These are phyloP conservation scores for Tephrocybe sp. DNA, from an alignment of 768 basidiomycete species.

Conservation along the genomic window DNA sequence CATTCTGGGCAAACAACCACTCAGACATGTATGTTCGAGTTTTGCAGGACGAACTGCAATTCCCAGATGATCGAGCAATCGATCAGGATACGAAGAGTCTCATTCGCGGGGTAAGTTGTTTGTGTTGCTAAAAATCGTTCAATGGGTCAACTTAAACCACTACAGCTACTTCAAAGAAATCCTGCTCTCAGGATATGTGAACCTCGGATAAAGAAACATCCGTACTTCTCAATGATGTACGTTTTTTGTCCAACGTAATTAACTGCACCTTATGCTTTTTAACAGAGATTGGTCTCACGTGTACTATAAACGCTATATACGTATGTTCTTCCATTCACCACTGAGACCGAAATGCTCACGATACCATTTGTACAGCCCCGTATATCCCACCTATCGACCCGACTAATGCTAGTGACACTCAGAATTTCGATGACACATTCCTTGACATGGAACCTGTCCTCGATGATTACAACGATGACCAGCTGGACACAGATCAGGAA, in stretches of 20 bases:
- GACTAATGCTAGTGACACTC: constrained; percentile 90
- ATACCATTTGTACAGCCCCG: constrained; percentile 52
- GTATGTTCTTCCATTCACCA: constrained; percentile 41
- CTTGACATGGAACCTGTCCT: constrained; percentile 93
- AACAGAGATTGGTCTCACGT: constrained; percentile 90
- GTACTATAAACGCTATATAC: constrained; percentile 92
- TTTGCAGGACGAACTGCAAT: constrained; percentile 83
- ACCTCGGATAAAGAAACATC: constrained; percentile 90
- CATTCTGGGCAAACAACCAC: constrained; percentile 91
- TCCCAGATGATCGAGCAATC: constrained; percentile 88
- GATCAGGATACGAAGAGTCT: constrained; percentile 95
- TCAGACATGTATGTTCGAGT: constrained; percentile 95
- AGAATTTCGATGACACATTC: constrained; percentile 97
- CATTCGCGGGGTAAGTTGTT: constrained; percentile 81
- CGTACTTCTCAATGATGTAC: constrained; percentile 93
- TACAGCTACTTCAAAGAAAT: constrained; percentile 87
- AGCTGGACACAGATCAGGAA: constrained; percentile 68
- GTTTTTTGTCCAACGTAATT: constrained; percentile 24
- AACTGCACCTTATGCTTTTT: constrained; percentile 12
- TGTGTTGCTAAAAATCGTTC: constrained; percentile 2
- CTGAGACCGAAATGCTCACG: constrained; percentile 7
- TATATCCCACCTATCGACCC: constrained; percentile 93
- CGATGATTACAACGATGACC: constrained; percentile 67
- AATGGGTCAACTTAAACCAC: constrained; percentile 6
- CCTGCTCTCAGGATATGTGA: constrained; percentile 90